phyloP scores from a whole-genome alignment of 805 yeast species.

The Dipodascus albidus region DNA sequence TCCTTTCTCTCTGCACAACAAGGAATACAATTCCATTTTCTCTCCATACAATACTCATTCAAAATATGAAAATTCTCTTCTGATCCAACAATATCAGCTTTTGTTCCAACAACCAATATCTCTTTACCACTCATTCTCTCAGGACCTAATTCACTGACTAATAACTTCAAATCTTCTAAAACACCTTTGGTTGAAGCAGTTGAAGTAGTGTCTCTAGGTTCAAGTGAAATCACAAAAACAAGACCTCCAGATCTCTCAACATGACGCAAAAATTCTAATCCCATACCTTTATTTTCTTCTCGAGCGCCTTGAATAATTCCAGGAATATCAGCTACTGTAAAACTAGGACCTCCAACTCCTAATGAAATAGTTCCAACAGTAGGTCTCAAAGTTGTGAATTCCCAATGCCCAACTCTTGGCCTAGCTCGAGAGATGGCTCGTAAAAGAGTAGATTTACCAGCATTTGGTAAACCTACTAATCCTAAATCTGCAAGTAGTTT shows the following conservation, averaged over 20 bases:
- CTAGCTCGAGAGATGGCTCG: slow-evolving; percentile 80
- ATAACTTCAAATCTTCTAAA: slow-evolving; percentile 42
- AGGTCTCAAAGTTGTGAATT: slow-evolving; percentile 88
- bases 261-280: slow-evolving; percentile 83
- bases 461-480: slow-evolving; percentile 89
- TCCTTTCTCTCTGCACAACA: slow-evolving; percentile 69
- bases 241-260: slow-evolving; percentile 85
- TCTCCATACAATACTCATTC: slow-evolving; percentile 31
- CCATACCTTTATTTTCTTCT: slow-evolving; percentile 73
- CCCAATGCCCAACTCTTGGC: slow-evolving; percentile 94
- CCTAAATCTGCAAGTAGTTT: slow-evolving; percentile 89
- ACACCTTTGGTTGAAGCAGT: not conserved
- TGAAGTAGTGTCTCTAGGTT: slow-evolving; percentile 45
- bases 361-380: slow-evolving; percentile 76
- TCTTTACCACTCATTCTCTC: slow-evolving; percentile 48
- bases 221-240: slow-evolving; percentile 77
- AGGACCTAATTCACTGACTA: slow-evolving; percentile 63
- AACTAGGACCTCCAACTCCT: slow-evolving; percentile 40
- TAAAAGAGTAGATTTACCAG: slow-evolving; percentile 86
- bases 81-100: slow-evolving; percentile 66
- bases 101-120: slow-evolving; percentile 78
- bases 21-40: slow-evolving; percentile 65
- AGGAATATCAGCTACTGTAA: slow-evolving; percentile 96
- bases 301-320: slow-evolving; percentile 88
- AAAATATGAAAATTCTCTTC: slow-evolving; percentile 38